Evolutionary conservation across 768 basidiomycete genomes (phyloP).

Genomic region (Russula sp.): DNA sequence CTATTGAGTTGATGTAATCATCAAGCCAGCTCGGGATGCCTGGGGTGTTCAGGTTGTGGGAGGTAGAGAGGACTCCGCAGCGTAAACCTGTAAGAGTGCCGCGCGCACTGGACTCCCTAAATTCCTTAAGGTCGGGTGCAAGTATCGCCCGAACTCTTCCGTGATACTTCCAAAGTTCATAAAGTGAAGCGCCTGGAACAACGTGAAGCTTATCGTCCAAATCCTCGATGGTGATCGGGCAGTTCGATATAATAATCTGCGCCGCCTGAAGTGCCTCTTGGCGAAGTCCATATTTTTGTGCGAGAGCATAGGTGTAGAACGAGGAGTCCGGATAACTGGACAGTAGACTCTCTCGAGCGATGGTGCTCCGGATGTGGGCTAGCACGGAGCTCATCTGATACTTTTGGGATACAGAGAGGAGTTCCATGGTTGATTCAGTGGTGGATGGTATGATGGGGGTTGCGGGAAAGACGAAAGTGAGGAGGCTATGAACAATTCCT

Average conservation of each 20-base stretch:
- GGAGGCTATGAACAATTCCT: neutral
- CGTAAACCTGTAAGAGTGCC: too few relatives aligned
- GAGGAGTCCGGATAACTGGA: neutral
- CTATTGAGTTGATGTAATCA: neutral
- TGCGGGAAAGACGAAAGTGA: conserved; percentile 12
- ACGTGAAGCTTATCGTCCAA: neutral
- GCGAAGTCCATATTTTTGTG: neutral
- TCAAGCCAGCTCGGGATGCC: neutral
- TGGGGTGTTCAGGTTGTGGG: too few relatives aligned
- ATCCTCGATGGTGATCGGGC: neutral
- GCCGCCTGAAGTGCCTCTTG: too few relatives aligned
- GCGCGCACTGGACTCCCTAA: too few relatives aligned
- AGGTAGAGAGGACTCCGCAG: neutral
- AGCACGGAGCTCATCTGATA: conserved; percentile 1
- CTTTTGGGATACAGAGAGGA: neutral
- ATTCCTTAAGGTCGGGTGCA: neutral
- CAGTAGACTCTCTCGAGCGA: neutral
- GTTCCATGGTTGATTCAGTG: neutral
- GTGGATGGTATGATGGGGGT: neutral
- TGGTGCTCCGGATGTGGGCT: neutral
- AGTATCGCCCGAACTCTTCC: neutral
- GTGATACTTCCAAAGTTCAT: conserved; percentile 7
- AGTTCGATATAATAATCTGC: neutral
- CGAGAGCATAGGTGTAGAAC: neutral
- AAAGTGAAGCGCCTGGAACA: neutral